These are phyloP conservation scores for Chamaecyparis obtusa DNA, from an alignment of 75 land plant species.

Conservation along the genomic window DNA sequence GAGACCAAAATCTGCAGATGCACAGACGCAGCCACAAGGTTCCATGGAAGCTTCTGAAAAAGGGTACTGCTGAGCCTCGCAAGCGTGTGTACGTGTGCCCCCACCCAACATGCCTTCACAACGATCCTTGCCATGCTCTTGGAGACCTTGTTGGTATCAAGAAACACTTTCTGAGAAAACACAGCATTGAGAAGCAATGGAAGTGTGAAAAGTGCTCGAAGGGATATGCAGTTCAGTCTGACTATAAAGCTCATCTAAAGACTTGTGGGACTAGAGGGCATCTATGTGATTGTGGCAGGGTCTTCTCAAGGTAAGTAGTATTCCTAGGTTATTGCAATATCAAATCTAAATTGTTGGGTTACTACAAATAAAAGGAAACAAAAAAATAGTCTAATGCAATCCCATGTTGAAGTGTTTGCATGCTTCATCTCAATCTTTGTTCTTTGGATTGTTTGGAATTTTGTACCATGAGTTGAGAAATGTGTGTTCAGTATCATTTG, in stretches of 20 bases:
- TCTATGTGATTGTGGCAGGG: slow-evolving; percentile 96
- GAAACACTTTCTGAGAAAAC: no score
- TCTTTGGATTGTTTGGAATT: no score
- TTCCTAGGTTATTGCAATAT: neutral
- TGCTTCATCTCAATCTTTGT: neutral
- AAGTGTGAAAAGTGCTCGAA: slow-evolving; percentile 54
- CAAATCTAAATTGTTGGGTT: neutral
- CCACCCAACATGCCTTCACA: slow-evolving; percentile 87
- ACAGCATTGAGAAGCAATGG: no score
- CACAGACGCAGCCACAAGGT: slow-evolving; percentile 95
- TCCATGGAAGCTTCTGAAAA: slow-evolving; percentile 93
- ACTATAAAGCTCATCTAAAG: slow-evolving; percentile 60
- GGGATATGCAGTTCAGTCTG: slow-evolving; percentile 97
- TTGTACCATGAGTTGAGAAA: no score
- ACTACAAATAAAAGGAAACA: neutral
- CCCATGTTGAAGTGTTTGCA: neutral
- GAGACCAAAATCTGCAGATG: slow-evolving; percentile 98
- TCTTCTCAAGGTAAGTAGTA: slow-evolving; percentile 76
- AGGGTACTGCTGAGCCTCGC: slow-evolving; percentile 35
- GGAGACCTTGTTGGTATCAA: no score
- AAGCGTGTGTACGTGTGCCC: slow-evolving; percentile 97
- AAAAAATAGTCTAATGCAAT: neutral
- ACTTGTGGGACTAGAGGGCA: slow-evolving; percentile 83
- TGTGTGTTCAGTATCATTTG: no score
- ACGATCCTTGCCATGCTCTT: slow-evolving; percentile 77